Percentiles rank a stretch among this genome's conserved stretches.
These are phyloP conservation scores for Mangifera indica DNA, from an alignment of 345 rosid genomes.

Conservation along the genomic window DNA sequence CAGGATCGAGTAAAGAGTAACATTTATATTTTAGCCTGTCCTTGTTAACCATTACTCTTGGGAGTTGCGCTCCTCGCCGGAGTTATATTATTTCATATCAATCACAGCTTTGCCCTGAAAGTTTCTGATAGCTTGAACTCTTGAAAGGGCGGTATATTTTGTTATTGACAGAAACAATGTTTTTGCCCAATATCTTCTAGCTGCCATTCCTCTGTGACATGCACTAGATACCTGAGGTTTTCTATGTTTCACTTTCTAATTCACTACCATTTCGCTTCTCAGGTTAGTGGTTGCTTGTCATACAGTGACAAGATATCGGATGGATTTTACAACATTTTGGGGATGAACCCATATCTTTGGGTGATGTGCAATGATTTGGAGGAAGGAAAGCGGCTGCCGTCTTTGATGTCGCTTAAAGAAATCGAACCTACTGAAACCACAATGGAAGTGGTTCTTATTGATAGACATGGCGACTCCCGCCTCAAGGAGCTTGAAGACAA, in stretches of 20 bases:
- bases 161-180: background rate
- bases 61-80: too few relatives aligned
- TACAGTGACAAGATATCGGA: slow-evolving; percentile 80
- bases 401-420: slow-evolving; percentile 65
- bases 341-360: slow-evolving; percentile 96
- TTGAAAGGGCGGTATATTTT: background rate
- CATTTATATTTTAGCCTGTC: too few relatives aligned
- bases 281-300: slow-evolving; percentile 92
- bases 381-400: slow-evolving; percentile 66
- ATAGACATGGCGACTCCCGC: slow-evolving; percentile 64
- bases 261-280: slow-evolving; percentile 13
- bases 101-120: background rate
- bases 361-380: slow-evolving; percentile 72
- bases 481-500: slow-evolving; percentile 82
- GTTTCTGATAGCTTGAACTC: background rate
- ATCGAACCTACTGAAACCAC: slow-evolving; percentile 66
- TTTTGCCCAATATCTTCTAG: too few relatives aligned
- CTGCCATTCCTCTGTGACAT: too few relatives aligned
- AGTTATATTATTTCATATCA: too few relatives aligned
- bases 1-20: too few relatives aligned
- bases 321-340: slow-evolving; percentile 90
- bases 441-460: slow-evolving; percentile 87
- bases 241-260: background rate
- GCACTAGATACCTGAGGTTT: background rate
- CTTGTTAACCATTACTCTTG: too few relatives aligned